Evolutionary conservation across 1,139 yeast species (phyloP).

Genomic region (Taphrina betulina): DNA sequence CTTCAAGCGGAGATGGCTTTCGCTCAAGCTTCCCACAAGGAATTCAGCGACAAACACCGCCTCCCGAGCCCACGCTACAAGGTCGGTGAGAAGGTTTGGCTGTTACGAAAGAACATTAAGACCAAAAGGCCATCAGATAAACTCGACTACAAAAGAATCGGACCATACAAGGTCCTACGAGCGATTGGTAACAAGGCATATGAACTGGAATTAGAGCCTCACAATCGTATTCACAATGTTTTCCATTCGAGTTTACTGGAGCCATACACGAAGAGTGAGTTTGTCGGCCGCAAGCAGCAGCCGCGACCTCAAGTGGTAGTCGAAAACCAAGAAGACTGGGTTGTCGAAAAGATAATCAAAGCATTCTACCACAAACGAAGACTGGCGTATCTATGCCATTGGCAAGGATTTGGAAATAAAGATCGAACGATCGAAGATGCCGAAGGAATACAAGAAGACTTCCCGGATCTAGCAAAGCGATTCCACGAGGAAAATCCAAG

Average conservation of each 20-base stretch:
- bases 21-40: not conserved
- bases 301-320: not conserved
- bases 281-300: not conserved
- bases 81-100: not conserved
- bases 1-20: not conserved
- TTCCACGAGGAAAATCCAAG: not conserved
- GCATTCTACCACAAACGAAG: not conserved
- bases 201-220: not conserved
- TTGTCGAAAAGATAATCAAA: not conserved
- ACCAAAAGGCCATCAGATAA: not conserved
- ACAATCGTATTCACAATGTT: not conserved
- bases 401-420: not conserved
- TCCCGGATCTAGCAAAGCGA: not conserved
- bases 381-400: not conserved
- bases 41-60: not conserved
- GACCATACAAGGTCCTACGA: not conserved
- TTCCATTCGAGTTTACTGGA: not conserved
- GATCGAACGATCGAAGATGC: not conserved
- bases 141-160: not conserved
- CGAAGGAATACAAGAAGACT: not conserved
- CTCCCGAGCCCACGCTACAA: not conserved
- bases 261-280: not conserved
- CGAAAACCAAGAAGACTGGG: not conserved
- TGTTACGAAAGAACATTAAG: not conserved
- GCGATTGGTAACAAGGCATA: not conserved